These are phyloP conservation scores for Zhuliangozyma parablackwelliae DNA, from an alignment of 1,139 yeast species.

Conservation along the genomic window DNA sequence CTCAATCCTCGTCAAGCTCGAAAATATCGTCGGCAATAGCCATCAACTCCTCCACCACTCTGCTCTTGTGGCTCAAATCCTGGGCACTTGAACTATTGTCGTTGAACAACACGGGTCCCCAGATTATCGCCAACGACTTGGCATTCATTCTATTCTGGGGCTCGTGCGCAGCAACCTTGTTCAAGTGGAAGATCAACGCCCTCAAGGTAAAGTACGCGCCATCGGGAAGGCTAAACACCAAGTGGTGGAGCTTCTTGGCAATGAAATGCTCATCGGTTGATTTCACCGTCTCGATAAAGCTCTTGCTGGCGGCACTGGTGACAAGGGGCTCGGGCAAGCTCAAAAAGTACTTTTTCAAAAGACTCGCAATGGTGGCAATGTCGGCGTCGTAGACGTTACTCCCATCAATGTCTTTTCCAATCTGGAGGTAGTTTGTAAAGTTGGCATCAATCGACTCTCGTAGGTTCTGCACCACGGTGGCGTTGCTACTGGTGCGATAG, in stretches of 20 bases:
- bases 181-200: slow-evolving; percentile 77
- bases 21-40: slow-evolving; percentile 82
- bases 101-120: slow-evolving; percentile 88
- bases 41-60: slow-evolving; percentile 79
- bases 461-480: slow-evolving; percentile 66
- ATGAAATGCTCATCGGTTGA: slow-evolving; percentile 47
- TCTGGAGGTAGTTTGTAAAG: slow-evolving; percentile 55
- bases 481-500: slow-evolving; percentile 81
- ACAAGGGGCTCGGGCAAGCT: slow-evolving; percentile 68
- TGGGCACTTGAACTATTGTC: slow-evolving; percentile 63
- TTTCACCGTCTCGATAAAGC: slow-evolving; percentile 71
- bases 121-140: slow-evolving; percentile 75
- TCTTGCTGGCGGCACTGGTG: slow-evolving; percentile 51
- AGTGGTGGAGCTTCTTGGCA: slow-evolving; percentile 75
- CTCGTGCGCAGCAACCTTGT: slow-evolving; percentile 64
- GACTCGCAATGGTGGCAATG: slow-evolving; percentile 66
- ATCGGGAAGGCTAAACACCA: slow-evolving; percentile 87
- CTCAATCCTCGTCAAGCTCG: slow-evolving; percentile 52
- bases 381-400: slow-evolving; percentile 60
- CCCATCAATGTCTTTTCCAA: slow-evolving; percentile 42
- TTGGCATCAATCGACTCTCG: slow-evolving; percentile 72
- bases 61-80: slow-evolving; percentile 77
- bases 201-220: slow-evolving; percentile 91
- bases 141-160: slow-evolving; percentile 73
- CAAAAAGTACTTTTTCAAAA: slow-evolving; percentile 63